These are phyloP conservation scores for Dioscorea cayenensis DNA, from an alignment of 116 monocot species.

Conservation along the genomic window DNA sequence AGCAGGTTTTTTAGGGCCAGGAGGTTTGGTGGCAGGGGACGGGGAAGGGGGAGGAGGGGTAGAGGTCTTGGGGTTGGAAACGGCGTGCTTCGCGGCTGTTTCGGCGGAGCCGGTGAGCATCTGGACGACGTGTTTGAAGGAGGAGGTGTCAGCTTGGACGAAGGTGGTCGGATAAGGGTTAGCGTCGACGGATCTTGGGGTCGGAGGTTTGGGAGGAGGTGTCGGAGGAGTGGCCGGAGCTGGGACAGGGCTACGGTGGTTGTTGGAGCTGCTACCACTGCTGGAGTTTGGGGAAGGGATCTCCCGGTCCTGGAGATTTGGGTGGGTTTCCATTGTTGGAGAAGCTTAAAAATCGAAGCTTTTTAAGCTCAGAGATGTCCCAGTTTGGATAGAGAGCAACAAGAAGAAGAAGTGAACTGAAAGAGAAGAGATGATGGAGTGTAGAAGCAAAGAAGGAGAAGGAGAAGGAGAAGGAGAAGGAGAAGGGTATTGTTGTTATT, in stretches of 20 bases:
- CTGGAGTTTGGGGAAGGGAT: conserved; percentile 6
- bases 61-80: not conserved
- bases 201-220: conserved; percentile 18
- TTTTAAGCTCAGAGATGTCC: not conserved
- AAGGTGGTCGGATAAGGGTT: conserved; percentile 82
- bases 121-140: conserved; percentile 96
- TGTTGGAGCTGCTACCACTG: conserved; percentile 19
- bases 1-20: conserved; percentile 34
- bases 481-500: not conserved
- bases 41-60: not conserved
- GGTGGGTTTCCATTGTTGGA: conserved; percentile 5
- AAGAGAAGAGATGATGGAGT: not conserved
- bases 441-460: not conserved
- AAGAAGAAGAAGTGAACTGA: too few species aligned
- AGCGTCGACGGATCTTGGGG: conserved; percentile 33
- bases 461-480: not conserved
- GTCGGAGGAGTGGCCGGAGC: conserved; percentile 8
- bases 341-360: conserved; percentile 4
- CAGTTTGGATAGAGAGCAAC: too few species aligned
- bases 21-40: not conserved
- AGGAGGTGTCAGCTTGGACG: conserved; percentile 76
- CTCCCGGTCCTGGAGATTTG: not conserved
- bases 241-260: conserved; percentile 11
- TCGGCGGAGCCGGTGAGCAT: conserved; percentile 86
- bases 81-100: conserved; percentile 27